These are phyloP conservation scores for Biscutella laevigata DNA, from an alignment of 441 rosid genomes.

Conservation along the genomic window DNA sequence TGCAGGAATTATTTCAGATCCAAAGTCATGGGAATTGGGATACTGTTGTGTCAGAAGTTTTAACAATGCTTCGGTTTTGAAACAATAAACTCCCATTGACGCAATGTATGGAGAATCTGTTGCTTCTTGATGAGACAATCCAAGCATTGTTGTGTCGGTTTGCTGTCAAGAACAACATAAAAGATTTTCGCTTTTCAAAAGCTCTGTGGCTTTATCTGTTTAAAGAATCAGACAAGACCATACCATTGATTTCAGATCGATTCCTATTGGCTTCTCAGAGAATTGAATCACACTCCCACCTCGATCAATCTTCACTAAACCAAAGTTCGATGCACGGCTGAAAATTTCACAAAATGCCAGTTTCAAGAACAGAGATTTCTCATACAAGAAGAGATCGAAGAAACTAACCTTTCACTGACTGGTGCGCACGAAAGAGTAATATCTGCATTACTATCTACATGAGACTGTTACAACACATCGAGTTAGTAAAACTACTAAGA, in stretches of 20 bases:
- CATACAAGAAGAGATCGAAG: slow-evolving; percentile 2
- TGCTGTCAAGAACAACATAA: slow-evolving; percentile 29
- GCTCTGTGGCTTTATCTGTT: not conserved
- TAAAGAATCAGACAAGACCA: slow-evolving; percentile 3
- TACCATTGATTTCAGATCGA: slow-evolving; percentile 77
- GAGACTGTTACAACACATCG: not conserved
- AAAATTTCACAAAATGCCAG: slow-evolving; percentile 9
- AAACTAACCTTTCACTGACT: slow-evolving; percentile 55
- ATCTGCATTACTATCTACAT: slow-evolving; percentile 61
- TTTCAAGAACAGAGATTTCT: not conserved
- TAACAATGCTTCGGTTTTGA: slow-evolving; percentile 60
- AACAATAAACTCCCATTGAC: slow-evolving; percentile 92
- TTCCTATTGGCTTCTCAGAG: slow-evolving; percentile 74
- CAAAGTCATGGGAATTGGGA: slow-evolving; percentile 83
- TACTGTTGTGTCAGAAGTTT: slow-evolving; percentile 63
- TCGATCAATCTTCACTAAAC: slow-evolving; percentile 72
- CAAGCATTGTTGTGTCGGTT: slow-evolving; percentile 58
- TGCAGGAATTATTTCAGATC: slow-evolving; percentile 90
- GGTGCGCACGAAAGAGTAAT: slow-evolving; percentile 77
- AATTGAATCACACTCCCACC: slow-evolving; percentile 58
- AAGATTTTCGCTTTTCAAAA: not conserved
- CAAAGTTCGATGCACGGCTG: slow-evolving; percentile 92
- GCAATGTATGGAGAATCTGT: slow-evolving; percentile 63
- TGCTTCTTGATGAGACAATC: slow-evolving; percentile 67
- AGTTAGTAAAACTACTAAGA: not conserved